Conservation (phyloP, 2,329 filamentous ascomycete species). For the Cladophialophora bantiana region DNA sequence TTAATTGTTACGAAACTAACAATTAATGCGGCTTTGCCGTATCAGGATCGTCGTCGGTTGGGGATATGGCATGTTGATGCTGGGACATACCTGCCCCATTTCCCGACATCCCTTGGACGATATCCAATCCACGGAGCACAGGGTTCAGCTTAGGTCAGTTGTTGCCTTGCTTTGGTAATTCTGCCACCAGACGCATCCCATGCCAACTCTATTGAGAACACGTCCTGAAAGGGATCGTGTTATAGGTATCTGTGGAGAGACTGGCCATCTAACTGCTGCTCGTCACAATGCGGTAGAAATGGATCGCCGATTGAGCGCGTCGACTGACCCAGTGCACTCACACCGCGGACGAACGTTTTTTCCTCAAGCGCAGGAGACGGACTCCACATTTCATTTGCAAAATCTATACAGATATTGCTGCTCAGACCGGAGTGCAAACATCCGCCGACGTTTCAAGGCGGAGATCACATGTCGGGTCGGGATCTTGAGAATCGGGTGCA, state of each 20-base stretch:
- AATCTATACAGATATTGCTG: background rate
- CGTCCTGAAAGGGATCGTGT: background rate
- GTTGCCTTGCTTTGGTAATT: conserved; percentile 8
- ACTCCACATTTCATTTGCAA: background rate
- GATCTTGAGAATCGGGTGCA: background rate
- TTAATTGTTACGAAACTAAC: background rate
- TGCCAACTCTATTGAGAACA: background rate
- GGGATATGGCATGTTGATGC: background rate
- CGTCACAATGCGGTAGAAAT: background rate
- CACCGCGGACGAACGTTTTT: background rate
- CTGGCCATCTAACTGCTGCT: background rate
- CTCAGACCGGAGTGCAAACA: background rate
- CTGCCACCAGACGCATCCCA: background rate
- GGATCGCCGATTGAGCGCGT: background rate
- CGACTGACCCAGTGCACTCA: background rate
- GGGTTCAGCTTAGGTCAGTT: conserved; percentile 1
- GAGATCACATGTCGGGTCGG: background rate
- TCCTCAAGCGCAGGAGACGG: background rate
- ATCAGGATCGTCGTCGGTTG: background rate
- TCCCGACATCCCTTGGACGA: background rate
- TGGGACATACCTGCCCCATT: background rate
- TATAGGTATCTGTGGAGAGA: background rate
- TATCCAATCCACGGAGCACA: background rate
- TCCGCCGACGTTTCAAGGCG: background rate
- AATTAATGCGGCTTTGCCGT: background rate